phyloP scores from a whole-genome alignment of 192 early-diverging fungal species.

The Geosiphon pyriformis region DNA sequence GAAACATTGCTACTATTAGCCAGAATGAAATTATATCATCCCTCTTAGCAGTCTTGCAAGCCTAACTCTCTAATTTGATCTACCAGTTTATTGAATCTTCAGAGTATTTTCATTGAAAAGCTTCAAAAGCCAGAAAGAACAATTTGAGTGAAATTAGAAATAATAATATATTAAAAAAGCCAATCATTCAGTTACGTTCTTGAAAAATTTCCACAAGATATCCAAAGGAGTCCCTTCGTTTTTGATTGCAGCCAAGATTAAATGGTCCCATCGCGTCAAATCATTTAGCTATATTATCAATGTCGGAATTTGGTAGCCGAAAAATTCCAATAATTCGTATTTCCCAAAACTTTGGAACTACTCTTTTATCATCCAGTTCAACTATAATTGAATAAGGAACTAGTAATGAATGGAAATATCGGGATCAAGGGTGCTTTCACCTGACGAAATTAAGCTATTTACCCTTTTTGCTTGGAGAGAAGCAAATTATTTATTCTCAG shows the following conservation, averaged over 20 bases:
- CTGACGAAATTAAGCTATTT: too few relatives aligned
- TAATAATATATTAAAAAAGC: constrained; percentile 25
- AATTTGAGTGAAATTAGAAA: background rate
- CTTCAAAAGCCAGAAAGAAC: background rate
- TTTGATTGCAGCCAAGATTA: background rate
- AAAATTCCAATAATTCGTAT: constrained; percentile 7
- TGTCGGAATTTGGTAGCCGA: constrained; percentile 5
- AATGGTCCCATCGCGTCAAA: constrained; percentile 2
- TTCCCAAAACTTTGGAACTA: constrained; percentile 33
- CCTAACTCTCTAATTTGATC: constrained; percentile 13
- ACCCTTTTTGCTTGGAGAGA: constrained; percentile 10
- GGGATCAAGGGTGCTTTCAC: constrained; percentile 20
- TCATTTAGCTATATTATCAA: background rate
- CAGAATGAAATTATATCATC: too few relatives aligned
- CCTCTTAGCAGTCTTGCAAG: constrained; percentile 28
- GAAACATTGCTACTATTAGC: too few relatives aligned
- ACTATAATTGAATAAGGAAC: constrained; percentile 47
- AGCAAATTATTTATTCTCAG: constrained; percentile 25
- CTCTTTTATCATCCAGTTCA: constrained; percentile 40
- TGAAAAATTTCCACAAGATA: background rate
- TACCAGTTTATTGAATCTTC: constrained; percentile 31
- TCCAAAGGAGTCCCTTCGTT: constrained; percentile 6
- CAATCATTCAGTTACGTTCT: background rate
- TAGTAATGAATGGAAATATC: constrained; percentile 32
- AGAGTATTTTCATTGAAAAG: constrained; percentile 3